A percentile compares a stretch with the other conserved stretches of the same genome.
phyloP scores from a whole-genome alignment of 805 yeast species.

The Nakazawaea holstii region DNA sequence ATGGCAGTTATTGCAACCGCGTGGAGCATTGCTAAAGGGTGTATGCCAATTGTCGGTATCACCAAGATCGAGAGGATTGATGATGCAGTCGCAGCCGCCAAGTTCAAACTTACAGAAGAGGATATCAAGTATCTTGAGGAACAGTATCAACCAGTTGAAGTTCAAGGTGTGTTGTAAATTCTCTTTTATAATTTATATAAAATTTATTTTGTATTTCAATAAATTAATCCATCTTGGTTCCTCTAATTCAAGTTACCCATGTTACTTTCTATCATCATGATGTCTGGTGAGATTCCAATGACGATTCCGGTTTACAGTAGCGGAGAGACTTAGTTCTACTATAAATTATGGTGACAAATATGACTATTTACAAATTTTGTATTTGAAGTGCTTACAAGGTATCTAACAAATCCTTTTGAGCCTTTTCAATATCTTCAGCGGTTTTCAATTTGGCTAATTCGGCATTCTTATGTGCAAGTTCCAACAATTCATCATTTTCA shows the following conservation, averaged over 20 bases:
- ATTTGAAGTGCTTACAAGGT: background rate
- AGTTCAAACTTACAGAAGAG: slow-evolving; percentile 31
- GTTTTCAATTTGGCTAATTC: background rate
- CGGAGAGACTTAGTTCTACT: too few species aligned
- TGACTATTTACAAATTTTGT: too few species aligned
- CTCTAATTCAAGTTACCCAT: too few species aligned
- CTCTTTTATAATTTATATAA: background rate
- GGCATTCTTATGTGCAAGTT: slow-evolving; percentile 1
- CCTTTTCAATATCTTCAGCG: background rate
- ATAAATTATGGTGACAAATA: too few species aligned
- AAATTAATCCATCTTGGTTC: too few species aligned
- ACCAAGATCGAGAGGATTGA: slow-evolving; percentile 43
- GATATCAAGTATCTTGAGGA: slow-evolving; percentile 33
- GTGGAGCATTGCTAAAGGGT: slow-evolving; percentile 49
- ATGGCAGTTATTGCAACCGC: slow-evolving; percentile 54
- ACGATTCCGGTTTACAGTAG: too few species aligned
- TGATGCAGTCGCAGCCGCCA: slow-evolving; percentile 41
- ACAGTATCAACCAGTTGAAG: slow-evolving; percentile 22
- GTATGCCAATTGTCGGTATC: slow-evolving; percentile 51
- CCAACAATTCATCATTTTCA: slow-evolving; percentile 7
- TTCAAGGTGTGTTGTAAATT: background rate
- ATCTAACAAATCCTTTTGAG: slow-evolving; percentile 1
- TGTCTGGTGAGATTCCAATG: too few species aligned
- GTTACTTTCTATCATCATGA: too few species aligned
- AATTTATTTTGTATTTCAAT: too few species aligned